A percentile compares a stretch with the other conserved stretches of the same genome.
These are phyloP conservation scores for Polygonum maritimum DNA, from an alignment of 148 eudicot species.

Conservation along the genomic window DNA sequence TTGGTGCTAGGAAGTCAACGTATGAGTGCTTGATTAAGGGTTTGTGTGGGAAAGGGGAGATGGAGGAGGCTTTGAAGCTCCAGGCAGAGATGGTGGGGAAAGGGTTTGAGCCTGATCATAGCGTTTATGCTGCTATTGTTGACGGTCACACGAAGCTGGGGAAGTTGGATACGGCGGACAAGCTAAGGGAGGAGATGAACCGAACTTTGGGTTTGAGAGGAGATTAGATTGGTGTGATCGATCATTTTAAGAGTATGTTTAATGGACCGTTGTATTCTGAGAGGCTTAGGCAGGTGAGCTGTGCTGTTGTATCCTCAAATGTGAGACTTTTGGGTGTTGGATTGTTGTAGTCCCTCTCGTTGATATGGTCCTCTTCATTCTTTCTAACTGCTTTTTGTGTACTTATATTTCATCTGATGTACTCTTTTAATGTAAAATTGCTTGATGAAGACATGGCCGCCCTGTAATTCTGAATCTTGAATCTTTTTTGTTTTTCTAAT, in stretches of 20 bases:
- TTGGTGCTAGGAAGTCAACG: constrained; percentile 32
- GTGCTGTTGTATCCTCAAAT: no score
- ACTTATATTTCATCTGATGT: no score
- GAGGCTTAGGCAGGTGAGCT: background rate
- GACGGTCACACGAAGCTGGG: constrained; percentile 55
- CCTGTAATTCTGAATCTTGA: no score
- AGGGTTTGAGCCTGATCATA: constrained; percentile 47
- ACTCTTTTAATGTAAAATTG: no score
- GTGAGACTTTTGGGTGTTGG: no score
- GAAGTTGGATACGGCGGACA: constrained; percentile 34
- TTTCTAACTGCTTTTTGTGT: no score
- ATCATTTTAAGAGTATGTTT: background rate
- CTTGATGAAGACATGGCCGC: no score
- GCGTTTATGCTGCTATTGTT: constrained; percentile 43
- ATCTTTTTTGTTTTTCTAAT: no score
- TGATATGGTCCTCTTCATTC: no score
- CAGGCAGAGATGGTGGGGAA: constrained; percentile 79
- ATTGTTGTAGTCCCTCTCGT: no score
- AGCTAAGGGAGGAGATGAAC: constrained; percentile 48
- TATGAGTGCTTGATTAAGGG: constrained; percentile 51
- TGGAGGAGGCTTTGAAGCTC: constrained; percentile 53
- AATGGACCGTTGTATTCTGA: background rate
- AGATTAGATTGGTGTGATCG: background rate
- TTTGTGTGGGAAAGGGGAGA: constrained; percentile 45
- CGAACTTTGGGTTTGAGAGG: background rate